phyloP scores from a whole-genome alignment of 768 basidiomycete genomes.

The Aureoboletus auriporus region DNA sequence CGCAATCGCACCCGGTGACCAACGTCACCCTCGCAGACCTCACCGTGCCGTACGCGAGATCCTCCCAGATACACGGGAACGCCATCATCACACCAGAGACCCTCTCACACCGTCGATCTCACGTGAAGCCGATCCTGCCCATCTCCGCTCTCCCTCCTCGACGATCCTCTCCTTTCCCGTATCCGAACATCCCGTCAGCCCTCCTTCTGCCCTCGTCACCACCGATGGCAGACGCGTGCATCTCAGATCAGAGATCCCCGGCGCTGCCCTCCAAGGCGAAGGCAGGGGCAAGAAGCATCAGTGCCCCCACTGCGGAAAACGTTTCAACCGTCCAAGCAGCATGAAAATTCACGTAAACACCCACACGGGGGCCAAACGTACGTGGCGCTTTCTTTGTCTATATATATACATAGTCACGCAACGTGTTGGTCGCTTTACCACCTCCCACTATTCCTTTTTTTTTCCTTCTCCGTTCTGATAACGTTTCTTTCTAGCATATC shows the following conservation, averaged over 20 bases:
- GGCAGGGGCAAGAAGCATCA: conserved; percentile 35
- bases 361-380: conserved; percentile 37
- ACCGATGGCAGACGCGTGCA: conserved; percentile 28
- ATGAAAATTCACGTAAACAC: conserved; percentile 42
- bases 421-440: conserved; percentile 20
- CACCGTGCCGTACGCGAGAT: conserved; percentile 22
- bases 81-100: conserved; percentile 25
- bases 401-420: conserved; percentile 13
- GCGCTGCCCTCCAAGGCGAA: conserved; percentile 25
- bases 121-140: conserved; percentile 28
- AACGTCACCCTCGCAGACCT: conserved; percentile 12
- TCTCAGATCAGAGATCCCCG: conserved; percentile 27
- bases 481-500: conserved; percentile 48
- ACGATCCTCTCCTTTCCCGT: conserved; percentile 33
- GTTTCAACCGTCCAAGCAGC: conserved; percentile 40
- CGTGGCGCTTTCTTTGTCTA: conserved; percentile 16
- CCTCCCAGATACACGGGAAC: conserved; percentile 22
- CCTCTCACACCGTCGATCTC: conserved; percentile 24
- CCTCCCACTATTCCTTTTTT: conserved; percentile 12
- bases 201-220: conserved; percentile 24
- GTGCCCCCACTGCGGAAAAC: conserved; percentile 37
- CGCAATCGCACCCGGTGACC: conserved; percentile 24
- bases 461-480: conserved; percentile 9
- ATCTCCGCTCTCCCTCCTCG: conserved; percentile 29
- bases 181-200: conserved; percentile 23